A percentile compares a stretch with the other conserved stretches of the same genome.
Conservation (phyloP, 805 yeast genomes). For the Wickerhamiella brachini region DNA sequence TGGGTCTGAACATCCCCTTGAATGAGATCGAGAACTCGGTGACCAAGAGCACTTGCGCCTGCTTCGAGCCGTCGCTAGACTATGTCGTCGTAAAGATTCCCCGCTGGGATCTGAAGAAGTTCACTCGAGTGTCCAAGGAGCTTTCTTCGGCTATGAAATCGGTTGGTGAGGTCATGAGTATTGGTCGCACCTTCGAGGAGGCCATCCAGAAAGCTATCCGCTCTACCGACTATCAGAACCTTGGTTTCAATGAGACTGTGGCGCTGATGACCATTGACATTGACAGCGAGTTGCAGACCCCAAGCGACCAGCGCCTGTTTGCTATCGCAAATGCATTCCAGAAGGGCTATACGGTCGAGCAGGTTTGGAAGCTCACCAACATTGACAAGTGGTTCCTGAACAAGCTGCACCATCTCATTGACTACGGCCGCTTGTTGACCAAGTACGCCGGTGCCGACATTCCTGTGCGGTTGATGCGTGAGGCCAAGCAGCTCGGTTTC, state of each 20-base stretch:
- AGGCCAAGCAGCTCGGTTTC: slow-evolving; percentile 93
- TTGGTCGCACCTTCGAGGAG: slow-evolving; percentile 95
- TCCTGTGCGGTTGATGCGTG: slow-evolving; percentile 47
- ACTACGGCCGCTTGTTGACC: slow-evolving; percentile 39
- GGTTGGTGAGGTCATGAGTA: slow-evolving; percentile 97
- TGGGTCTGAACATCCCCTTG: slow-evolving; percentile 84
- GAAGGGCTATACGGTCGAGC: slow-evolving; percentile 80
- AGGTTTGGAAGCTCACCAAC: slow-evolving; percentile 78
- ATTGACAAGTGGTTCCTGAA: slow-evolving; percentile 95
- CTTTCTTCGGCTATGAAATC: slow-evolving; percentile 94
- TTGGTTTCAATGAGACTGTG: slow-evolving; percentile 60
- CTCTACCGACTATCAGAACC: slow-evolving; percentile 87
- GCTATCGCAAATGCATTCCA: slow-evolving; percentile 92
- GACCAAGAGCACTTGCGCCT: slow-evolving; percentile 85
- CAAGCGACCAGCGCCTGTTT: slow-evolving; percentile 92
- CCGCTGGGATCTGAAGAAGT: slow-evolving; percentile 96
- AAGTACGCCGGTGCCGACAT: slow-evolving; percentile 29
- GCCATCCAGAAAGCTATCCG: slow-evolving; percentile 96
- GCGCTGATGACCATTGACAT: slow-evolving; percentile 85
- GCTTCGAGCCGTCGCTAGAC: slow-evolving; percentile 95
- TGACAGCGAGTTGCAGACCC: slow-evolving; percentile 86
- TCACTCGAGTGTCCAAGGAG: slow-evolving; percentile 77
- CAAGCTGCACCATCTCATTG: slow-evolving; percentile 64
- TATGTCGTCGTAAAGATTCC: slow-evolving; percentile 96
- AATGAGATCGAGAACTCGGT: slow-evolving; percentile 87